These are phyloP conservation scores for Phlebopus sp. DNA, from an alignment of 1,284 basidiomycete genomes.

Conservation along the genomic window DNA sequence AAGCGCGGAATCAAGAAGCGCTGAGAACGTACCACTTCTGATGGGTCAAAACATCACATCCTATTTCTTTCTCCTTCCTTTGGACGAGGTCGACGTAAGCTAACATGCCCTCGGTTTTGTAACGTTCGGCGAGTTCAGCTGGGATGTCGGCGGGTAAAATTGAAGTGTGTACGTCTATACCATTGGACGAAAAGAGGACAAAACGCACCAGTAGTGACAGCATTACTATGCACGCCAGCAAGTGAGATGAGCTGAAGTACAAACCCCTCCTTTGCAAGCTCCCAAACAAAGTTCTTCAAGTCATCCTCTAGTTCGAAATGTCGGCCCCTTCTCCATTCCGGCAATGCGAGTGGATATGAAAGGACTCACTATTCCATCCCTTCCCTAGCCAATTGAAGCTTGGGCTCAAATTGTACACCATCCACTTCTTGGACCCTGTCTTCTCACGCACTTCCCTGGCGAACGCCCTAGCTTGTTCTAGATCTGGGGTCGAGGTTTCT, in stretches of 20 bases:
- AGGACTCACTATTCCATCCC: conserved; percentile 66
- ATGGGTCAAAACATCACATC: conserved; percentile 89
- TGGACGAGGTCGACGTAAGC: conserved; percentile 86
- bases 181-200: neutral
- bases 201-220: conserved; percentile 68
- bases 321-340: neutral
- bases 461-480: conserved; percentile 79
- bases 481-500: conserved; percentile 84
- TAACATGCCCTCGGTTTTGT: conserved; percentile 83
- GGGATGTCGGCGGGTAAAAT: conserved; percentile 4
- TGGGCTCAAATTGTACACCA: conserved; percentile 94
- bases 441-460: conserved; percentile 72
- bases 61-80: conserved; percentile 85
- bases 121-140: conserved; percentile 76
- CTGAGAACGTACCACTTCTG: conserved; percentile 71
- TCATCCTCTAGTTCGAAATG: conserved; percentile 47
- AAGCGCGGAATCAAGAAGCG: neutral
- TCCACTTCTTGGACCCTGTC: conserved; percentile 53
- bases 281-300: conserved; percentile 88
- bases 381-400: conserved; percentile 91
- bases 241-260: conserved; percentile 84
- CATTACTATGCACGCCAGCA: conserved; percentile 85
- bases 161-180: neutral
- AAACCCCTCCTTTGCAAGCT: conserved; percentile 90
- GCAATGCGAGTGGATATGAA: neutral